A percentile compares a stretch with the other conserved stretches of the same genome.
These are phyloP conservation scores for Lachnellula occidentalis DNA, from an alignment of 2,329 filamentous ascomycete genomes.

Conservation along the genomic window DNA sequence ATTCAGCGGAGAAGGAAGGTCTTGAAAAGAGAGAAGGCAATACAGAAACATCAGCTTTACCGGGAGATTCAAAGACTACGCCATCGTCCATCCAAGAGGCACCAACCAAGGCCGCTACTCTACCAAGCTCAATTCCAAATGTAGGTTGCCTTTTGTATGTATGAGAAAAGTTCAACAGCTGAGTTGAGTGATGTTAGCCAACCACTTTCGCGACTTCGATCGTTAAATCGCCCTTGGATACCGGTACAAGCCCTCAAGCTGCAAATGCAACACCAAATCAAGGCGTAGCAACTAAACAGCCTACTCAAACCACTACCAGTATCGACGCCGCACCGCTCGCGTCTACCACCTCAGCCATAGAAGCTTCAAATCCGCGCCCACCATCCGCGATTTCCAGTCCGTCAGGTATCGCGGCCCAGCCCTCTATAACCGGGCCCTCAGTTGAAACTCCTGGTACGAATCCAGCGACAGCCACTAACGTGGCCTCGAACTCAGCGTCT, in stretches of 20 bases:
- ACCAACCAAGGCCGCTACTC: neutral
- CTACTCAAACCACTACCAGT: neutral
- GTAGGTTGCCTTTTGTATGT: neutral
- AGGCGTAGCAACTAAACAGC: neutral
- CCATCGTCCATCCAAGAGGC: neutral
- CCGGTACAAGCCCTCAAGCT: neutral
- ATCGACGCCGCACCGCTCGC: neutral
- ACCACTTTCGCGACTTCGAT: neutral
- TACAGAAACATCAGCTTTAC: neutral
- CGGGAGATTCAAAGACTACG: neutral
- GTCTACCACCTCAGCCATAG: neutral
- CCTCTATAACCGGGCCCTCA: neutral
- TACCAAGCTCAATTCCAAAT: neutral
- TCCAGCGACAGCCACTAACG: neutral
- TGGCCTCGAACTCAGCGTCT: neutral
- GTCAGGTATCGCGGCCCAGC: neutral
- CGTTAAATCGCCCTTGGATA: neutral
- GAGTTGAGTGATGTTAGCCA: neutral
- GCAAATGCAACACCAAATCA: neutral
- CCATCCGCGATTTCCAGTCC: neutral
- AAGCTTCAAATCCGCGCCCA: neutral
- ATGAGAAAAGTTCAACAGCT: neutral
- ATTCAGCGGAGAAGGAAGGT: neutral
- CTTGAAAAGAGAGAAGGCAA: neutral
- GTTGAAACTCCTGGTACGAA: no score